Conservation (phyloP, 2,329 filamentous ascomycete species). For the Fusarium nygamai region DNA sequence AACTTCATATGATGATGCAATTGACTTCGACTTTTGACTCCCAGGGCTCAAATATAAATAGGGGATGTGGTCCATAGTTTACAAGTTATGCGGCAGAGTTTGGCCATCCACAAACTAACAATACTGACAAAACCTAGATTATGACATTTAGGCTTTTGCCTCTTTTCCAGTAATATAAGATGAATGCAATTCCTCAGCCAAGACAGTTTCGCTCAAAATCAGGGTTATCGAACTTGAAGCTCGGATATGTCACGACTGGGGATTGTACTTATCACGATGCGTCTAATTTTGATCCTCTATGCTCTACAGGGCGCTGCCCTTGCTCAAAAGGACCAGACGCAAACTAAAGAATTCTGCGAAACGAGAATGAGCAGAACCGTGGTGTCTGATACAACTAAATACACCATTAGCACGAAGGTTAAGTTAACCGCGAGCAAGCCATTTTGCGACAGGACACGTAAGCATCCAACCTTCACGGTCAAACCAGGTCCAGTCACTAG, state of each 20-base stretch:
- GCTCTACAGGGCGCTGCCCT: not conserved
- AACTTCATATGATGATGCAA: not conserved
- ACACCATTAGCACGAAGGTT: not conserved
- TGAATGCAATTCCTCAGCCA: not conserved
- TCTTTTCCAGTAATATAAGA: not conserved
- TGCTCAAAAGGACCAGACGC: not conserved
- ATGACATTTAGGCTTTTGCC: not conserved
- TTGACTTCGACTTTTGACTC: not conserved
- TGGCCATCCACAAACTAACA: rapidly evolving
- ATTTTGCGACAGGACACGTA: not conserved
- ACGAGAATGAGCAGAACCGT: not conserved
- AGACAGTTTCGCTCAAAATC: not conserved
- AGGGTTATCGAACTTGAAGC: no score
- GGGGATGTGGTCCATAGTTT: not conserved
- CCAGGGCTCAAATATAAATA: not conserved
- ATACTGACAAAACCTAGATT: not conserved
- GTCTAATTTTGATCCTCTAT: not conserved
- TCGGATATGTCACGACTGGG: no score
- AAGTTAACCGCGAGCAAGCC: not conserved
- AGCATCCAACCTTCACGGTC: not conserved
- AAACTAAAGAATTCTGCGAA: not conserved
- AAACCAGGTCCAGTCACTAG: not conserved
- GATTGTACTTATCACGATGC: not conserved
- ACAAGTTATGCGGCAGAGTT: no score
- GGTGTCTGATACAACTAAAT: not conserved